These are phyloP conservation scores for Phytomonas serpens DNA, from an alignment of 208 protist genomes.

Conservation along the genomic window DNA sequence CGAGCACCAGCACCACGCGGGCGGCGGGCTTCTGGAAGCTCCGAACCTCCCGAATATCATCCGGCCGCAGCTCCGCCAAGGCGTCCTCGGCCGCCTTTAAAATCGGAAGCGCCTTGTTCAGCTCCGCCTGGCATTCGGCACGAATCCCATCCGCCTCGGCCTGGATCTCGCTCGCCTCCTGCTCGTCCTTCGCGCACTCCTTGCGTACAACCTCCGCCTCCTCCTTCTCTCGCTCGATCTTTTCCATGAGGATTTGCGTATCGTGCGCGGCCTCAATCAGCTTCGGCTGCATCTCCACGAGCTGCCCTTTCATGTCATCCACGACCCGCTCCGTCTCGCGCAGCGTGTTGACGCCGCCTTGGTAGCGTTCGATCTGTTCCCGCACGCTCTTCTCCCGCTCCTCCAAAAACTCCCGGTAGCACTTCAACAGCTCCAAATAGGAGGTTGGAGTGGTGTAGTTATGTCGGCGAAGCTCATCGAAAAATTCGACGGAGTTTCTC, in stretches of 20 bases:
- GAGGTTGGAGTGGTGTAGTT: conserved; percentile 96
- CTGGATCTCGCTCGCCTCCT: conserved; percentile 72
- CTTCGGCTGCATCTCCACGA: conserved; percentile 93
- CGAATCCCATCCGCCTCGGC: conserved; percentile 88
- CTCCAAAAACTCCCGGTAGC: conserved; percentile 82
- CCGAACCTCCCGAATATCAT: conserved; percentile 92
- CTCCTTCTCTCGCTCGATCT: conserved; percentile 87
- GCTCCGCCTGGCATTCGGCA: conserved; percentile 88
- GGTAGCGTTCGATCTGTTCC: conserved; percentile 77
- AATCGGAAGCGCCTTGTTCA: conserved; percentile 93
- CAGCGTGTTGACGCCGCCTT: conserved; percentile 91
- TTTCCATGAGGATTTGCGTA: conserved; percentile 90
- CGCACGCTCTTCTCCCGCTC: conserved; percentile 71
- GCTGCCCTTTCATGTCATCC: conserved; percentile 92
- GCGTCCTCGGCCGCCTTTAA: conserved; percentile 89
- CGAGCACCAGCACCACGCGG: conserved; percentile 88
- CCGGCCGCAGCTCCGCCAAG: conserved; percentile 88
- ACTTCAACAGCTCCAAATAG: conserved; percentile 92
- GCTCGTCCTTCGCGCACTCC: conserved; percentile 84
- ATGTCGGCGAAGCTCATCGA: conserved; percentile 86
- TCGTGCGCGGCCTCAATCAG: conserved; percentile 90
- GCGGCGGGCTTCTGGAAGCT: conserved; percentile 89
- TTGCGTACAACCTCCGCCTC: conserved; percentile 79
- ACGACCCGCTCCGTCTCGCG: conserved; percentile 91
- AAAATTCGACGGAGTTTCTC: conserved; percentile 86